phyloP scores from a whole-genome alignment of 1,284 basidiomycete species.

The Puccinia hordei region DNA sequence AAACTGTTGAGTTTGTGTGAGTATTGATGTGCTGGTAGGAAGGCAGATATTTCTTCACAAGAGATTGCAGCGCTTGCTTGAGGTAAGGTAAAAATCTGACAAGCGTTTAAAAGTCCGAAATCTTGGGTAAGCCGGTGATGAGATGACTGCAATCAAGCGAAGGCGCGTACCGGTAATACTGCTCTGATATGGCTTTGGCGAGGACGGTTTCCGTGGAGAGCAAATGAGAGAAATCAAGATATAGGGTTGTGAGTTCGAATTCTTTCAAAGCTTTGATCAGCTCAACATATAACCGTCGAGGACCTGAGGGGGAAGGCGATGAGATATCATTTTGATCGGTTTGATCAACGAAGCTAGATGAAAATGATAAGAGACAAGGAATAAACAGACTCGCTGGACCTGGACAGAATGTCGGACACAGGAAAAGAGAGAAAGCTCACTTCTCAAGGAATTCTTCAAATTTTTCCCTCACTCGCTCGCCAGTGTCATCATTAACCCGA shows the following conservation, averaged over 20 bases:
- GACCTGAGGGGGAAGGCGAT: constrained; percentile 71
- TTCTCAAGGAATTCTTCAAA: constrained; percentile 87
- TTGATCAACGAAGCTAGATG: constrained; percentile 35
- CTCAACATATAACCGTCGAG: constrained; percentile 74
- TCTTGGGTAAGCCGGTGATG: neutral
- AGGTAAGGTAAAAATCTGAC: constrained; percentile 85
- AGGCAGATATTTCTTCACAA: constrained; percentile 83
- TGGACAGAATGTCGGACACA: neutral
- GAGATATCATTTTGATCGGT: constrained; percentile 36
- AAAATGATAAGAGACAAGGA: constrained; percentile 38
- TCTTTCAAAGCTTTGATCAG: constrained; percentile 92
- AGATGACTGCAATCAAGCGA: neutral
- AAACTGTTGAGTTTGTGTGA: constrained; percentile 61
- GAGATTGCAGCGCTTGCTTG: constrained; percentile 81
- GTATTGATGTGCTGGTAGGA: constrained; percentile 88
- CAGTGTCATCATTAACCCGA: constrained; percentile 84
- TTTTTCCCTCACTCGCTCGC: constrained; percentile 85
- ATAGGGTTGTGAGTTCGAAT: constrained; percentile 89
- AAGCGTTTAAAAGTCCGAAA: constrained; percentile 2
- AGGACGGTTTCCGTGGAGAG: constrained; percentile 86
- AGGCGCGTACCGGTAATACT: constrained; percentile 76
- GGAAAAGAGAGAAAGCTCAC: constrained; percentile 63
- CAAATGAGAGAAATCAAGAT: constrained; percentile 90
- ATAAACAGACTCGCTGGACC: constrained; percentile 15
- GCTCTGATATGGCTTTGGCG: constrained; percentile 84